These are phyloP conservation scores for Backusella circina DNA, from an alignment of 192 early-diverging fungal species.

Conservation along the genomic window DNA sequence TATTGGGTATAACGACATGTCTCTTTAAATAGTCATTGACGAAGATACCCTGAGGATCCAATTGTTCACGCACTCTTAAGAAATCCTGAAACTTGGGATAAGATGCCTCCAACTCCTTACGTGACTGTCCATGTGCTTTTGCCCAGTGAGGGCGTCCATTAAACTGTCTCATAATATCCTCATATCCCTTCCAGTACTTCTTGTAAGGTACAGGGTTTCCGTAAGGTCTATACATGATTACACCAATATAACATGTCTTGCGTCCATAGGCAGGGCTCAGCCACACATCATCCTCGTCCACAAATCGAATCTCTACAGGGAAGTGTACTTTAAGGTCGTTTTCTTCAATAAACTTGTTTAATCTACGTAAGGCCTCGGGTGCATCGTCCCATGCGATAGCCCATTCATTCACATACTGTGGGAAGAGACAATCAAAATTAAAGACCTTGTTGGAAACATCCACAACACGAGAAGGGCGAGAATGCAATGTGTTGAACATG, in stretches of 20 bases:
- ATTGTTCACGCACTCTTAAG: constrained; percentile 40
- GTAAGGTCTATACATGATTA: constrained; percentile 78
- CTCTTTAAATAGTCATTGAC: constrained; percentile 67
- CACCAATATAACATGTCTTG: constrained; percentile 70
- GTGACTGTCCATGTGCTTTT: constrained; percentile 61
- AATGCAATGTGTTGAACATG: constrained; percentile 55
- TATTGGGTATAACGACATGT: constrained; percentile 41
- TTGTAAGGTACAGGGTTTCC: constrained; percentile 64
- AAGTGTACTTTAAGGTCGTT: constrained; percentile 62
- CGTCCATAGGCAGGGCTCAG: constrained; percentile 63
- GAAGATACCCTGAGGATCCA: constrained; percentile 71
- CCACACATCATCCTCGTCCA: constrained; percentile 64
- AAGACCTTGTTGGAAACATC: constrained; percentile 64
- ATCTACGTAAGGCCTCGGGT: constrained; percentile 45
- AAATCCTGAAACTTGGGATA: constrained; percentile 69
- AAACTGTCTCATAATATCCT: constrained; percentile 65
- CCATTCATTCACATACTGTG: constrained; percentile 76
- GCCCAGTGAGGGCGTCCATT: constrained; percentile 77
- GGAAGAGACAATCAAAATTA: constrained; percentile 68
- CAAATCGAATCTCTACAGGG: constrained; percentile 72
- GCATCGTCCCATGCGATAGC: constrained; percentile 62
- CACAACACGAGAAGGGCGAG: constrained; percentile 43
- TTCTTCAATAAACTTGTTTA: constrained; percentile 52
- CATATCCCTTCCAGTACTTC: constrained; percentile 66
- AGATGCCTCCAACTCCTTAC: constrained; percentile 41